phyloP scores from a whole-genome alignment of 2,329 filamentous ascomycete species.

The Ciborinia camelliae region DNA sequence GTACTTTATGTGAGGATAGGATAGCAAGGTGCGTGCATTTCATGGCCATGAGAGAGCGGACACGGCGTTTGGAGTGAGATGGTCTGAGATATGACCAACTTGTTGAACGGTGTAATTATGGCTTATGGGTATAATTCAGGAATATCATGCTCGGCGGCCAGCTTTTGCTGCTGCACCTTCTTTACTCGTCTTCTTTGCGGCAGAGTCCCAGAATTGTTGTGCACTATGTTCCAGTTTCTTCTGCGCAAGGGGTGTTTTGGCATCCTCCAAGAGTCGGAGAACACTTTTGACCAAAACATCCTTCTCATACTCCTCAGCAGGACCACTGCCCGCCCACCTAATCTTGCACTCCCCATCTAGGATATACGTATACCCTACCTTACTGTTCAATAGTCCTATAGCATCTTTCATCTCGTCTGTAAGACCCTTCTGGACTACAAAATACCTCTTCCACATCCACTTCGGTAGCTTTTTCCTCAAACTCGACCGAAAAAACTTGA shows the following conservation, averaged over 20 bases:
- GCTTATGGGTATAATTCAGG: slow-evolving; percentile 29
- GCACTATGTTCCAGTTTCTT: neutral
- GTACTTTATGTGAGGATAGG: slow-evolving; percentile 61
- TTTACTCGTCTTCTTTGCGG: neutral
- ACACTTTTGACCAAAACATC: slow-evolving; percentile 64
- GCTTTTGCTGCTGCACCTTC: slow-evolving; percentile 11
- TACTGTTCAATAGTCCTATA: slow-evolving; percentile 75
- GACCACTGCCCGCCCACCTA: slow-evolving; percentile 85
- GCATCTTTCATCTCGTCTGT: slow-evolving; percentile 59
- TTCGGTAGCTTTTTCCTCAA: slow-evolving; percentile 50
- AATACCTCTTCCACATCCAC: slow-evolving; percentile 58
- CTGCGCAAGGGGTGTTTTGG: neutral
- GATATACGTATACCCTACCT: slow-evolving; percentile 84
- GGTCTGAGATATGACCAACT: slow-evolving; percentile 19
- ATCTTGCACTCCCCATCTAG: slow-evolving; percentile 85
- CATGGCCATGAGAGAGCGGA: slow-evolving; percentile 23
- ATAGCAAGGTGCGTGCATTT: slow-evolving; percentile 19
- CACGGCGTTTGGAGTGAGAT: slow-evolving; percentile 15
- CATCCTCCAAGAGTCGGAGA: slow-evolving; percentile 58
- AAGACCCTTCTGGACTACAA: slow-evolving; percentile 56
- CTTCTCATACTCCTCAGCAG: slow-evolving; percentile 62
- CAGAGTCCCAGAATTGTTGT: neutral
- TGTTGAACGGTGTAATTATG: slow-evolving; percentile 33
- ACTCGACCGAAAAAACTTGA: slow-evolving; percentile 54
- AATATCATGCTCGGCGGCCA: slow-evolving; percentile 25